Base-by-base conservation (phyloP, 176 grass and related monocot genomes). In the Eragrostis nindensis region DNA sequence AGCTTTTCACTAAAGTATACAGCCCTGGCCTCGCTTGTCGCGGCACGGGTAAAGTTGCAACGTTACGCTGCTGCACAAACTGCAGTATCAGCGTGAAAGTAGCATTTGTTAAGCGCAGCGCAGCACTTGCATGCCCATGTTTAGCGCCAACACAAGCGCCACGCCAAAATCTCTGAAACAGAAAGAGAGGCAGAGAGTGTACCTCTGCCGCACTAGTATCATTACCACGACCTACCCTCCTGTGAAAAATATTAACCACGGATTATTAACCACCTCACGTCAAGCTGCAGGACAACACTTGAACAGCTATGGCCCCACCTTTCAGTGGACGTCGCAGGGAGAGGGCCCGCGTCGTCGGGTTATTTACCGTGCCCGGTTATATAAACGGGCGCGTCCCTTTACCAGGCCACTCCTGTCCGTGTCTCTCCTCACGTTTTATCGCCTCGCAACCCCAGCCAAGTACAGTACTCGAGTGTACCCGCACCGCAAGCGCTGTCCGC, bases 231-330 rank as follows among this genome's bases (percentile, higher is more conserved):
- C 81, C 76, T 39, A 84, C 62, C 70, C 2, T n/a, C 9, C 87
- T 62, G 76, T 80, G 32, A 76, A 75, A 84, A 80, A 64, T 47
- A 89, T 70, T 81, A 80, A 89, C 87, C 81, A 7, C 44, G n/a
- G 87, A 56, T 76, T 70, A 56, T 76, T 70, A 76, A 74, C 32
- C 22, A 18, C 15, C 1, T 1, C 36, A 0, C 10, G 17, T 29
- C 15, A 3, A 16, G 3, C 19, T 0, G 5, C 36, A 1, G 0
- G 3, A 0, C 54, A 16, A 4, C 1, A 1, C 11, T 0, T 39
- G 13, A 0, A 0, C 0, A 5, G 0, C 4, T 6, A 8, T 53
- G 70, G 48, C 46, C 41, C 55, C 7, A 0, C 0, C 0, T 4
- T 0, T 5, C 13, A 42, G 5, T 69, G 41, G 81, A 6, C 0